Percentiles rank a stretch among this genome's conserved stretches.
Conservation (phyloP, 164 flowering plant species). For the Umbilicus rupestris region DNA sequence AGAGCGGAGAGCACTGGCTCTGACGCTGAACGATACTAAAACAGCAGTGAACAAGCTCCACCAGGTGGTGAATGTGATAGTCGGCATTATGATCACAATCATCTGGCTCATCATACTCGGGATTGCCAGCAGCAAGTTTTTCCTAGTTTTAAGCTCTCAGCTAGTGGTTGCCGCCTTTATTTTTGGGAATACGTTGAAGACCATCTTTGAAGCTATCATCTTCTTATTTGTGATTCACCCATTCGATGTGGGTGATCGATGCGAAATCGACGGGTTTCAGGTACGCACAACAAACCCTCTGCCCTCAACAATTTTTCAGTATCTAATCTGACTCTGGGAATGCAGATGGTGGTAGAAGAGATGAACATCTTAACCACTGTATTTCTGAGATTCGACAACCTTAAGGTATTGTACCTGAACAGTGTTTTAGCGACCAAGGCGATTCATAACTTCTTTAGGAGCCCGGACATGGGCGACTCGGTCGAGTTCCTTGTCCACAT, state of each 20-base stretch:
- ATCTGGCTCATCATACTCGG: conserved; percentile 35
- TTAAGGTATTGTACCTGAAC: conserved; percentile 25
- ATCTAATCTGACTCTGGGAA: background rate
- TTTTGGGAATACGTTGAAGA: conserved; percentile 61
- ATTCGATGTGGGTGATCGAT: conserved; percentile 68
- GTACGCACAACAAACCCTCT: conserved; percentile 19
- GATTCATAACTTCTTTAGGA: conserved; percentile 27
- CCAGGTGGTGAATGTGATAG: conserved; percentile 31
- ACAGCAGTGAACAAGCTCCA: conserved; percentile 63
- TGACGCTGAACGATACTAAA: conserved; percentile 58
- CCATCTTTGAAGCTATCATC: conserved; percentile 49
- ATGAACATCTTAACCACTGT: conserved; percentile 27
- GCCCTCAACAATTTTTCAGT: too few relatives aligned
- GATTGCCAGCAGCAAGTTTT: conserved; percentile 33
- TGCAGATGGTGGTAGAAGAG: conserved; percentile 21
- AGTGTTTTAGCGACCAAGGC: conserved; percentile 23
- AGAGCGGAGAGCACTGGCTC: conserved; percentile 55
- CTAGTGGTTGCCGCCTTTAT: conserved; percentile 44
- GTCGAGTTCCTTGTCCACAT: conserved; percentile 20
- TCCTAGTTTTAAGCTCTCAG: conserved; percentile 43
- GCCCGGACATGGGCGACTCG: conserved; percentile 29
- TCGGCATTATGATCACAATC: conserved; percentile 24
- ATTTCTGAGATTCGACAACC: conserved; percentile 24
- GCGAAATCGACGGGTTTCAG: conserved; percentile 56
- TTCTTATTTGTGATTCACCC: conserved; percentile 64